phyloP scores from a whole-genome alignment of 768 basidiomycete genomes.

The Pisolithus albus region DNA sequence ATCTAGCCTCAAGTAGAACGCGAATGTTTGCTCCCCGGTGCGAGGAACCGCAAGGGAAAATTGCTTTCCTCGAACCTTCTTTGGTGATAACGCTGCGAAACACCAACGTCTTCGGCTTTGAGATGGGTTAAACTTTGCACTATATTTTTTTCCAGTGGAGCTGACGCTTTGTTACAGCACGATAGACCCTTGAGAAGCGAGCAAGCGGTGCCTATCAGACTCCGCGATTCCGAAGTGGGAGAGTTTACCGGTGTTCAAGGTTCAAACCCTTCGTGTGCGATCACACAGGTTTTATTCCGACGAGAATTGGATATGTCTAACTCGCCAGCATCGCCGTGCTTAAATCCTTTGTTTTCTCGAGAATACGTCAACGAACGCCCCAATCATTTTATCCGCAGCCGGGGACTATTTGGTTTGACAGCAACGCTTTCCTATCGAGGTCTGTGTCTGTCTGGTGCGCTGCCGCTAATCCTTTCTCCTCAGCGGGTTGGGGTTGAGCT shows the following conservation, averaged over 20 bases:
- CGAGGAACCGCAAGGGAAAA: conserved; percentile 37
- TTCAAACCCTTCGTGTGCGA: conserved; percentile 23
- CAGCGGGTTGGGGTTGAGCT: conserved; percentile 3
- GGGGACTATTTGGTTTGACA: conserved; percentile 13
- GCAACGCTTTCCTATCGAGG: conserved; percentile 16
- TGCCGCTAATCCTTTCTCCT: conserved; percentile 23
- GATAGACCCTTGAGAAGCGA: neutral
- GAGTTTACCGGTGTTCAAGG: conserved; percentile 2
- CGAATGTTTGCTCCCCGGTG: conserved; percentile 37
- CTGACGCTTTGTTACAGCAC: neutral
- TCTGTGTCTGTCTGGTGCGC: conserved; percentile 20
- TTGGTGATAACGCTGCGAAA: too few species aligned
- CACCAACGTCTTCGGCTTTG: neutral
- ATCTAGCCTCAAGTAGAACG: conserved; percentile 46
- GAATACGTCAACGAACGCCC: conserved; percentile 20
- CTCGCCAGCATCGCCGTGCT: conserved; percentile 23
- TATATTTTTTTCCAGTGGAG: neutral
- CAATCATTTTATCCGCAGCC: conserved; percentile 15
- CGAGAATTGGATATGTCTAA: conserved; percentile 16
- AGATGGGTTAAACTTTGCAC: neutral
- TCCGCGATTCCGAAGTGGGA: neutral
- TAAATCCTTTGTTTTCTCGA: conserved; percentile 16
- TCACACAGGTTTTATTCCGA: conserved; percentile 28
- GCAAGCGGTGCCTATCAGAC: neutral
- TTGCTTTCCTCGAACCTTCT: conserved; percentile 17